Evolutionary conservation across 73 alveolate genomes (phyloP).

Genomic region (Breviolum minutum): DNA sequence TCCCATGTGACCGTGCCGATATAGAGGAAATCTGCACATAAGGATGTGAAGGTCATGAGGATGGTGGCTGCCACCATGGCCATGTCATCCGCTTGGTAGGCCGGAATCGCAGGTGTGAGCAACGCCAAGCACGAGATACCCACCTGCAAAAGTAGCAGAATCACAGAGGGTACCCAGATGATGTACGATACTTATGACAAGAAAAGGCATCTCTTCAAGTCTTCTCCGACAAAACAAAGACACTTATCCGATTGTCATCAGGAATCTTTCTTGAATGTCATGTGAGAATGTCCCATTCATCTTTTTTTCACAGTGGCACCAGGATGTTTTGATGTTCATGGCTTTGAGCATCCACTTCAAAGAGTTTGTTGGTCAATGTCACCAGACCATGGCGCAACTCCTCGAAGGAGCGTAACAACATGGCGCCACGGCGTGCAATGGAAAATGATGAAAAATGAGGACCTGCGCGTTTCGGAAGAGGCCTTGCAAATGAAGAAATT

Average conservation of each 20-base stretch:
- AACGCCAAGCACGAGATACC: constrained; percentile 54
- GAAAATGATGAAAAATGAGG: too few relatives aligned
- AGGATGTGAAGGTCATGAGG: constrained; percentile 67
- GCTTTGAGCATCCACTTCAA: constrained; percentile 14
- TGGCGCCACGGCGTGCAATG: not conserved
- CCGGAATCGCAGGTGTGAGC: constrained; percentile 69
- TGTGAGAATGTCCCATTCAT: not conserved
- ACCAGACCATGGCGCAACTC: constrained; percentile 31
- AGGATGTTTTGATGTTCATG: constrained; percentile 12
- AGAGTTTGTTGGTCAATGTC: constrained; percentile 4
- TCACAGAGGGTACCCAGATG: not conserved
- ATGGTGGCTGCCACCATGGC: constrained; percentile 7
- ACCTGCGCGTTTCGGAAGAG: too few relatives aligned
- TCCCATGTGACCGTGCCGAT: constrained; percentile 43
- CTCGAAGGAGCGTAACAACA: constrained; percentile 1
- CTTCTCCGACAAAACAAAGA: too few relatives aligned
- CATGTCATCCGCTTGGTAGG: constrained; percentile 34
- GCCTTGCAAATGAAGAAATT: too few relatives aligned
- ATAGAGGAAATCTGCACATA: constrained; percentile 57
- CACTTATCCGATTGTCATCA: too few relatives aligned
- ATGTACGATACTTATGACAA: too few relatives aligned
- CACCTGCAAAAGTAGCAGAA: not conserved
- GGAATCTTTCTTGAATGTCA: not conserved
- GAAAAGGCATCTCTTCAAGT: too few relatives aligned
- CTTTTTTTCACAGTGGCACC: not conserved